These are phyloP conservation scores for Colletotrichum sojae DNA, from an alignment of 2,329 filamentous ascomycete species.

Conservation along the genomic window DNA sequence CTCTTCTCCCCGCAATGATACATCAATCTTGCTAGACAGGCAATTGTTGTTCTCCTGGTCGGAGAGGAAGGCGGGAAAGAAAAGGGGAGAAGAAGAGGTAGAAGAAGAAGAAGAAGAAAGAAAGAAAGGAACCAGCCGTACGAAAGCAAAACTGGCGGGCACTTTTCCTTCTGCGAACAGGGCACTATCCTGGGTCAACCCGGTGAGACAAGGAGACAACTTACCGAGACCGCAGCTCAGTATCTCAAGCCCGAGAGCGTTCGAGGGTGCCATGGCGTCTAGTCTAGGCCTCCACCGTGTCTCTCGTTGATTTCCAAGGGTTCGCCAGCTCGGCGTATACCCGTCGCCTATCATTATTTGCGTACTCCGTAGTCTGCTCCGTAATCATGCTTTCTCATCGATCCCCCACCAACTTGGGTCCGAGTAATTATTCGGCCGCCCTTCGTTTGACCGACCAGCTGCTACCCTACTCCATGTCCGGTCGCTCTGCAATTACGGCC, in stretches of 20 bases:
- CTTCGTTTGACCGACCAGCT: conserved; percentile 23
- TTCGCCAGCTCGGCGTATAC: conserved; percentile 11
- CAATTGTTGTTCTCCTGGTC: too few relatives aligned
- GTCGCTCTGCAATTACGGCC: conserved; percentile 3
- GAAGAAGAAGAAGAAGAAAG: neutral
- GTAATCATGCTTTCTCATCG: neutral
- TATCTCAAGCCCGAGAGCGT: neutral
- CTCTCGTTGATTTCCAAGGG: conserved; percentile 15
- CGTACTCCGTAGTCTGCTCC: neutral
- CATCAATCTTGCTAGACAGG: too few relatives aligned
- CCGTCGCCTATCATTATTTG: neutral
- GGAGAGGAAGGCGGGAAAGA: too few relatives aligned
- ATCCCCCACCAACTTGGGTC: neutral
- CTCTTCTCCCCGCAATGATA: too few relatives aligned
- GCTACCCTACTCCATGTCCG: conserved; percentile 24
- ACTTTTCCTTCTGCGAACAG: conserved; percentile 32
- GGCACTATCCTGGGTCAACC: neutral
- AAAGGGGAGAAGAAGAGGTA: neutral
- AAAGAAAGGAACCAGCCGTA: neutral
- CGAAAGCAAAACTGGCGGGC: neutral
- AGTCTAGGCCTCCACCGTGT: conserved; percentile 18
- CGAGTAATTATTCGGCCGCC: neutral
- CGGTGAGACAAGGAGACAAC: conserved; percentile 26
- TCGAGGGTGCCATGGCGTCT: conserved; percentile 7
- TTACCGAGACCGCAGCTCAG: conserved; percentile 20